A percentile compares a stretch with the other conserved stretches of the same genome.
Conservation (phyloP, 1,139 yeast genomes). For the Yamadazyma songkhlaensis region DNA sequence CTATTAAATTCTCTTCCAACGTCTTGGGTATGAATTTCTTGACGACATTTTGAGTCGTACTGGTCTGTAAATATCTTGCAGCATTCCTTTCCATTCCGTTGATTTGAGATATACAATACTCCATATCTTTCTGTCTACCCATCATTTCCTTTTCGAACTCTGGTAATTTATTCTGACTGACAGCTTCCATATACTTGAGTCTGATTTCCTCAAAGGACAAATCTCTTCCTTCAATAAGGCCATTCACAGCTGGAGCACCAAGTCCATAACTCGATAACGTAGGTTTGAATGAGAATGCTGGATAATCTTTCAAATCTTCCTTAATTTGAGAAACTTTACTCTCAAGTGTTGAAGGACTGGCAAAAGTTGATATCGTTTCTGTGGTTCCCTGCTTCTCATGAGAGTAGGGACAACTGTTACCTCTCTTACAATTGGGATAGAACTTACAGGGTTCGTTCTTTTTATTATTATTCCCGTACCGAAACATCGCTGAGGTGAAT, state of each 20-base stretch:
- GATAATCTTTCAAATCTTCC: slow-evolving; percentile 14
- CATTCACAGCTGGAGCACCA: slow-evolving; percentile 24
- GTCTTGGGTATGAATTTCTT: slow-evolving; percentile 40
- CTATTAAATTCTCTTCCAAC: slow-evolving; percentile 23
- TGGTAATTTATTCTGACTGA: slow-evolving; percentile 28
- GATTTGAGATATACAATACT: slow-evolving; percentile 38
- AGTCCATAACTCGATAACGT: slow-evolving; percentile 26
- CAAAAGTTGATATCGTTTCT: slow-evolving; percentile 11
- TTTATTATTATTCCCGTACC: slow-evolving; percentile 1
- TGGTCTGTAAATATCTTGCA: slow-evolving; percentile 54
- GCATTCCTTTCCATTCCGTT: slow-evolving; percentile 44
- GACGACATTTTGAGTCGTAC: slow-evolving; percentile 30
- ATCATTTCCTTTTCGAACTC: slow-evolving; percentile 39
- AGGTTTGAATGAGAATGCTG: slow-evolving; percentile 14
- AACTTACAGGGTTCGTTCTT: slow-evolving; percentile 11
- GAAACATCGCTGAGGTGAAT: background rate
- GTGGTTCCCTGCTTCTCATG: slow-evolving; percentile 10
- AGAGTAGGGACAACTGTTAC: slow-evolving; percentile 14
- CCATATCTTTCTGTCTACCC: slow-evolving; percentile 47
- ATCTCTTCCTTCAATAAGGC: slow-evolving; percentile 51
- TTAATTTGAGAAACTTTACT: slow-evolving; percentile 12
- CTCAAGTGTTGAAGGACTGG: slow-evolving; percentile 11
- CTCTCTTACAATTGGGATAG: slow-evolving; percentile 17
- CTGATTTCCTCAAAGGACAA: slow-evolving; percentile 57
- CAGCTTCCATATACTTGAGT: slow-evolving; percentile 44